phyloP scores from a whole-genome alignment of 2,329 filamentous ascomycete genomes.

The Talaromyces marneffei region DNA sequence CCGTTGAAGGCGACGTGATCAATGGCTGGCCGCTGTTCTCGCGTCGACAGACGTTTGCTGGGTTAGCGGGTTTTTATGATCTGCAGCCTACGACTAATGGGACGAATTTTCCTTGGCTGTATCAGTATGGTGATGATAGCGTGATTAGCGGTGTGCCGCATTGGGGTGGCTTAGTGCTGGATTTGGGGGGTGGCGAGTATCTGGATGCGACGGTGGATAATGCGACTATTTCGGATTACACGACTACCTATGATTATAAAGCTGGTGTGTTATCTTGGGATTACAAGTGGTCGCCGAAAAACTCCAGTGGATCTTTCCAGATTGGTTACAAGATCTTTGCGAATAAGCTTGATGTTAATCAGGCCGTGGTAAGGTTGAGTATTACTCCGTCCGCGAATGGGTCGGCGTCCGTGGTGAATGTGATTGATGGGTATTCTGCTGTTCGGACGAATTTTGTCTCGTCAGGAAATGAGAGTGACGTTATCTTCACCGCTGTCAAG shows the following conservation, averaged over 20 bases:
- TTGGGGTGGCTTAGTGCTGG: constrained; percentile 56
- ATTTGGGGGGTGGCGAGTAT: constrained; percentile 48
- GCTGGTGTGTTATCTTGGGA: constrained; percentile 59
- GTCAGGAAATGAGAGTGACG: constrained; percentile 50
- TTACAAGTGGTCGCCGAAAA: constrained; percentile 59
- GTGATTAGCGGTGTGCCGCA: constrained; percentile 67
- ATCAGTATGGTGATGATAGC: constrained; percentile 64
- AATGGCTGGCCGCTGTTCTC: constrained; percentile 65
- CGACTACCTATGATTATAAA: constrained; percentile 57
- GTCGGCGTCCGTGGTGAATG: constrained; percentile 57
- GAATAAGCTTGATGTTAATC: constrained; percentile 58
- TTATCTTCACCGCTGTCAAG: constrained; percentile 61
- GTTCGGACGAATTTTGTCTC: constrained; percentile 56
- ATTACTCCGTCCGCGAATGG: constrained; percentile 51
- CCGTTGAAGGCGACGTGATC: constrained; percentile 48
- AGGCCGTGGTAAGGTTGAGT: constrained; percentile 55
- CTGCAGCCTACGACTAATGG: constrained; percentile 53
- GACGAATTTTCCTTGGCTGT: constrained; percentile 62
- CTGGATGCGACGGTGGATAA: constrained; percentile 58
- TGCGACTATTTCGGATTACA: constrained; percentile 55
- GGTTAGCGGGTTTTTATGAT: constrained; percentile 63
- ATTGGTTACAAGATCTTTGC: constrained; percentile 62
- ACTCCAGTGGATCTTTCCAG: constrained; percentile 45
- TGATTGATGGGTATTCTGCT: constrained; percentile 64
- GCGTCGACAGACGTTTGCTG: constrained; percentile 59